Percentiles rank a stretch among this genome's conserved stretches.
Evolutionary conservation across 2,329 filamentous ascomycete species (phyloP).

Genomic region (Trichoderma guizhouense): DNA sequence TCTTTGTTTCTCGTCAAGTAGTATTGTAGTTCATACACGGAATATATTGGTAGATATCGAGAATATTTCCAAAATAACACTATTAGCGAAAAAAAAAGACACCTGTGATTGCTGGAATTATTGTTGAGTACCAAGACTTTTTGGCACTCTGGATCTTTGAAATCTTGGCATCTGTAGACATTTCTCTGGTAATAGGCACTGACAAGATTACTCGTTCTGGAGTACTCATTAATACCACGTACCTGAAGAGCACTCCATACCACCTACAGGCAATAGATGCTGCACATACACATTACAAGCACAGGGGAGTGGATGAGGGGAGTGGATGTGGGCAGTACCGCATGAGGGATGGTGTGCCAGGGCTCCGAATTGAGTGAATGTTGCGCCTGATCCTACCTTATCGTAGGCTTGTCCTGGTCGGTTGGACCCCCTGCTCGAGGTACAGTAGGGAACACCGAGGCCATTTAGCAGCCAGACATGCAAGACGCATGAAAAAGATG

Average conservation of each 20-base stretch:
- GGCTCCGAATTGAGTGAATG: constrained; percentile 11
- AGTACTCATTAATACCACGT: background rate
- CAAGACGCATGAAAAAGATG: constrained; percentile 2
- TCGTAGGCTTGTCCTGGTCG: background rate
- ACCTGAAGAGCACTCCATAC: background rate
- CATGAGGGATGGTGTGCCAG: background rate
- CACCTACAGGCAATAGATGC: background rate
- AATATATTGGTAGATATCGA: background rate
- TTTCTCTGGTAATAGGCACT: background rate
- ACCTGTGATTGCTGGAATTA: background rate
- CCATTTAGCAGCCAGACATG: background rate
- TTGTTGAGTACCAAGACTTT: background rate
- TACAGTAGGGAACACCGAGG: background rate
- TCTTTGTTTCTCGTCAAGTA: background rate
- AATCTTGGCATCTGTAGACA: background rate
- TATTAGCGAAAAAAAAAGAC: background rate
- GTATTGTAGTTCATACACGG: background rate
- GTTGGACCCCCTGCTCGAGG: background rate
- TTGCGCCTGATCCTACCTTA: constrained; percentile 6
- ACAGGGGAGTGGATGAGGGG: background rate
- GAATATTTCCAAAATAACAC: background rate
- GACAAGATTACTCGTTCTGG: background rate
- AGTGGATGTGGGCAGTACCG: background rate
- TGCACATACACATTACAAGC: background rate
- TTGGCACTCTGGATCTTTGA: background rate